Evolutionary conservation across 202 grass and related monocot genomes (phyloP).

Genomic region (Zizania palustris): DNA sequence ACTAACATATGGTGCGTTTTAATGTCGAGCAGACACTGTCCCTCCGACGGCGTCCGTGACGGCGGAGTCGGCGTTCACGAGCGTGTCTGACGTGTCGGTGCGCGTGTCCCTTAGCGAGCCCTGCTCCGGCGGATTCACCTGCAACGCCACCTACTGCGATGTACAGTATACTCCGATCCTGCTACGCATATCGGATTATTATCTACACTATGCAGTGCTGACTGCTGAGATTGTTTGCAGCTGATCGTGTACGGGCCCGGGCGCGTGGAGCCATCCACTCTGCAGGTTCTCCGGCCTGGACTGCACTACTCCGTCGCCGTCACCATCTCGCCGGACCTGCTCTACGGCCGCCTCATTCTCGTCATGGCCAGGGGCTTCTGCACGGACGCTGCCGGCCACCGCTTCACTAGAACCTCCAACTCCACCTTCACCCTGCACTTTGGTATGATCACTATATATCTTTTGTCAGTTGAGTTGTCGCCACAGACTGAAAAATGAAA

Average conservation of each 20-base stretch:
- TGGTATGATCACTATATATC: conserved; percentile 41
- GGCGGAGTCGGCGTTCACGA: conserved; percentile 62
- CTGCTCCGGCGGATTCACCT: conserved; percentile 76
- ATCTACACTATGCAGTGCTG: no score
- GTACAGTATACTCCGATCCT: conserved; percentile 37
- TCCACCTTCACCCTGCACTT: conserved; percentile 75
- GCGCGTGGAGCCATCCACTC: conserved; percentile 65
- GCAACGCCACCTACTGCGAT: conserved; percentile 62
- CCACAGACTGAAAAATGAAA: no score
- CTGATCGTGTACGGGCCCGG: conserved; percentile 82
- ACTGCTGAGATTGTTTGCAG: conserved; percentile 33
- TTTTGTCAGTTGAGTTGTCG: no score
- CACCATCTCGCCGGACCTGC: conserved; percentile 42
- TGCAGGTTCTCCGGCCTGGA: conserved; percentile 55
- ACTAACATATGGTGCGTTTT: no score
- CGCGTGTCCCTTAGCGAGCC: conserved; percentile 76
- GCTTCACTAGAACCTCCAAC: conserved; percentile 74
- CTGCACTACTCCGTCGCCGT: conserved; percentile 66
- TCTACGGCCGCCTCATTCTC: conserved; percentile 79
- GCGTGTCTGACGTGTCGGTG: conserved; percentile 56
- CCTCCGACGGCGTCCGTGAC: conserved; percentile 75
- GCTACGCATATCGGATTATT: no score
- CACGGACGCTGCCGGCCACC: conserved; percentile 72
- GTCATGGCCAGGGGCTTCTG: conserved; percentile 76
- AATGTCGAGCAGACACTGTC: conserved; percentile 63